A percentile compares a stretch with the other conserved stretches of the same genome.
Evolutionary conservation across 768 basidiomycete genomes (phyloP).

Genomic region (Trametes cingulata): DNA sequence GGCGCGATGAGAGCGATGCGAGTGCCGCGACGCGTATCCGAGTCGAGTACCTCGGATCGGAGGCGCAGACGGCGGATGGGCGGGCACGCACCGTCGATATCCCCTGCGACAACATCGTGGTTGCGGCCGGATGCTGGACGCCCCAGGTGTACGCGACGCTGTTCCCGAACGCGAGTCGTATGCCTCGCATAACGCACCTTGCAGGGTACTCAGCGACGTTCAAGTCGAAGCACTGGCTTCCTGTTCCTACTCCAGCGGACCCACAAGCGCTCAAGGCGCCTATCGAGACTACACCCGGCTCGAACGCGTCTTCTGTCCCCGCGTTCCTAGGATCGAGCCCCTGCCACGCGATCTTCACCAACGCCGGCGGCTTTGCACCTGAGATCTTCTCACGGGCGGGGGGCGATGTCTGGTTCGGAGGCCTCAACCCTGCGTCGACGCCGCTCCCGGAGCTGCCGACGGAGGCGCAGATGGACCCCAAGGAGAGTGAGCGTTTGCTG

Average conservation of each 20-base stretch:
- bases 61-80: constrained; percentile 2
- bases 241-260: neutral
- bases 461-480: constrained; percentile 13
- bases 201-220: constrained; percentile 33
- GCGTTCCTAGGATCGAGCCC: constrained; percentile 1
- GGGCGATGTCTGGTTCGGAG: constrained; percentile 37
- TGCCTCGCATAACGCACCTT: constrained; percentile 31
- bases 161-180: constrained; percentile 31
- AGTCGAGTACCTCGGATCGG: constrained; percentile 23
- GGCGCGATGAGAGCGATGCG: constrained; percentile 10
- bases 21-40: constrained; percentile 18
- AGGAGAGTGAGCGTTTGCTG: constrained; percentile 15
- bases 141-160: constrained; percentile 35
- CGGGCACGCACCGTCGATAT: constrained; percentile 22
- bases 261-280: constrained; percentile 1
- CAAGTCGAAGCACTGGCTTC: constrained; percentile 29
- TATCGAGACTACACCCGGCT: neutral
- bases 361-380: constrained; percentile 32
- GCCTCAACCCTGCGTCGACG: constrained; percentile 29
- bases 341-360: constrained; percentile 37
- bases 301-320: constrained; percentile 6
- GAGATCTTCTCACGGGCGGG: constrained; percentile 35
- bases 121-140: constrained; percentile 42
- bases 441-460: constrained; percentile 30
- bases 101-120: constrained; percentile 33